Percentiles rank a stretch among this genome's conserved stretches.
Evolutionary conservation across 306 rosid genomes (phyloP).

Genomic region (Cicer bijugum): DNA sequence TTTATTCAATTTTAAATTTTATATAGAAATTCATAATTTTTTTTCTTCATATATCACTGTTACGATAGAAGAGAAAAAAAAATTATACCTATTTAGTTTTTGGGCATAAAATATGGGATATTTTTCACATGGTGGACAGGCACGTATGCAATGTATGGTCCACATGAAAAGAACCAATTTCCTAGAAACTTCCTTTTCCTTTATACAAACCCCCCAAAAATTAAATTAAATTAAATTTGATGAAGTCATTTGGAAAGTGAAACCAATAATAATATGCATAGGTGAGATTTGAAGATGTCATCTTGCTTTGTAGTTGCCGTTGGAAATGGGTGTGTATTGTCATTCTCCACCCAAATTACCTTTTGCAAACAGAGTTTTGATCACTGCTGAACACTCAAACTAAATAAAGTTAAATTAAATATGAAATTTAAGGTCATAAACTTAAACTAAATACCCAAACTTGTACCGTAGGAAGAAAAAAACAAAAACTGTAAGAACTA

Average conservation of each 20-base stretch:
- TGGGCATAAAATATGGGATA: neutral
- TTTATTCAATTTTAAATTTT: too few relatives aligned
- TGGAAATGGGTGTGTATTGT: slow-evolving; percentile 40
- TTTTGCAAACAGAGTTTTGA: neutral
- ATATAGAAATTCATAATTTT: too few relatives aligned
- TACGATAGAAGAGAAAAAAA: too few relatives aligned
- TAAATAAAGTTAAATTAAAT: too few relatives aligned
- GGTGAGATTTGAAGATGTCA: slow-evolving; percentile 56
- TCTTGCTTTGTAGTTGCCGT: slow-evolving; percentile 37
- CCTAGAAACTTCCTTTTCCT: slow-evolving; percentile 41
- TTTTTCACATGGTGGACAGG: slow-evolving; percentile 39
- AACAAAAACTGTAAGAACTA: too few relatives aligned
- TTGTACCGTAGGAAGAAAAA: too few relatives aligned
- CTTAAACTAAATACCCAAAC: too few relatives aligned
- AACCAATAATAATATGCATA: slow-evolving; percentile 36
- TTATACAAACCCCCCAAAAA: neutral
- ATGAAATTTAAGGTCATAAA: too few relatives aligned
- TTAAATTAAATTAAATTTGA: slow-evolving; percentile 32
- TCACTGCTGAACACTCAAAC: slow-evolving; percentile 1
- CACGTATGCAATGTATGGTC: slow-evolving; percentile 41
- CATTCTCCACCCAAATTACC: slow-evolving; percentile 39
- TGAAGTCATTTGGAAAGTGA: slow-evolving; percentile 56
- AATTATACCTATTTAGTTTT: too few relatives aligned
- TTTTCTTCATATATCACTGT: too few relatives aligned
- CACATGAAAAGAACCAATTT: slow-evolving; percentile 44